Evolutionary conservation across 2,329 filamentous ascomycete species (phyloP), one percentile per base, ranked within the genome.

Genomic region (Nemania abortiva): DNA sequence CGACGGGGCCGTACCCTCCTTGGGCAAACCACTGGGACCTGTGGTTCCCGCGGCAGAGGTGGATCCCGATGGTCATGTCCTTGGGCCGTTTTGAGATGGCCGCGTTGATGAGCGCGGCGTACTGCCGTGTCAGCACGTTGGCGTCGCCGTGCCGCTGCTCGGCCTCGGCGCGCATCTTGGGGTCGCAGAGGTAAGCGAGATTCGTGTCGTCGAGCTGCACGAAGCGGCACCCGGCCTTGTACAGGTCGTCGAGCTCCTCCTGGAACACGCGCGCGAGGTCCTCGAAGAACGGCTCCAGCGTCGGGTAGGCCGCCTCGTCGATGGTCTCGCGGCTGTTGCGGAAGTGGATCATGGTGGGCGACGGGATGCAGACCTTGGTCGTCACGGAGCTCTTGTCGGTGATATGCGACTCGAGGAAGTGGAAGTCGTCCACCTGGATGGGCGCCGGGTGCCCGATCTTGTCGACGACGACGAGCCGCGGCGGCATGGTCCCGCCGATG

Each of bases 301-400:
- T 82, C 6, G 86, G 86, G 77, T 88, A 88, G 9, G 85, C 85
- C 52, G 79, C 78, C 73, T 82, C 81, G 74, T 85, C 82, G 76
- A 88, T 88, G 73, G 81, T 82, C 24, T 86, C 84, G 37, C 86
- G 81, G 11, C 83, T 85, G 69, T 86, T 85, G 66, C 86, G 84
- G 82, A 89, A 88, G 76, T 88, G 86, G 59, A 88, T 83, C 86
- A 88, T 88, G n/a, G 87, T 88, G 13, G 87, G 87, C 49, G 80
- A 83, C 3, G 87, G 86, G 68, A 89, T 88, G 81, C 85, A 86
- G 37, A 88, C 86, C 77, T 89, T 89, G 49, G 84, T 82, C 2
- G 80, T 84, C 54, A 76, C 77, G 29, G 53, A 7, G 29, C 31
- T 6, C 61, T 78, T 78, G 61, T 78, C 79, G 31, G 73, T 77